phyloP scores from a whole-genome alignment of 2,329 filamentous ascomycete species.

The Pseudopyricularia javanii region DNA sequence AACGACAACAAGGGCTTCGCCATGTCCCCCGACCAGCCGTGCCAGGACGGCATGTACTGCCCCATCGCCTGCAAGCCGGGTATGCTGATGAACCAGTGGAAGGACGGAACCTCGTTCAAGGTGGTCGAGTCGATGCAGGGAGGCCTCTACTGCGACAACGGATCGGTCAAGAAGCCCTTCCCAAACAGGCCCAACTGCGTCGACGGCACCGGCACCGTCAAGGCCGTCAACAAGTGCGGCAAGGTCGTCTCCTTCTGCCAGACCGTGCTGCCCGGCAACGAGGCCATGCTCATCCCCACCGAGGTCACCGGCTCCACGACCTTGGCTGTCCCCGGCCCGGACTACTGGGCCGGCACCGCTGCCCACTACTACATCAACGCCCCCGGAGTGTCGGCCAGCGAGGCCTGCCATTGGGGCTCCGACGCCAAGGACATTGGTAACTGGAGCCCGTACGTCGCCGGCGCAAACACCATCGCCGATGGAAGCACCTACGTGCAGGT shows the following conservation, averaged over 20 bases:
- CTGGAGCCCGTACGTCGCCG: constrained; percentile 67
- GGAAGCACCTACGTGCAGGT: constrained; percentile 65
- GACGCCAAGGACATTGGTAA: constrained; percentile 53
- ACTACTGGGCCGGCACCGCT: constrained; percentile 61
- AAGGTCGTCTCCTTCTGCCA: constrained; percentile 61
- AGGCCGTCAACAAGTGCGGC: constrained; percentile 53
- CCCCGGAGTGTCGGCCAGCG: constrained; percentile 45
- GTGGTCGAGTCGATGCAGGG: constrained; percentile 67
- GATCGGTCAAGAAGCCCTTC: constrained; percentile 59
- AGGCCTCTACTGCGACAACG: constrained; percentile 60
- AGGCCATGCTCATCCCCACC: constrained; percentile 76
- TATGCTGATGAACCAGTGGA: constrained; percentile 70
- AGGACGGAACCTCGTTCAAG: constrained; percentile 54
- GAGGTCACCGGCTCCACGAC: constrained; percentile 42
- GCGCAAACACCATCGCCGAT: constrained; percentile 53
- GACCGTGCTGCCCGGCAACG: constrained; percentile 66
- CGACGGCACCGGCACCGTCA: constrained; percentile 51
- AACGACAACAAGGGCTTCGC: constrained; percentile 63
- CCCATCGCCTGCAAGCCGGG: constrained; percentile 67
- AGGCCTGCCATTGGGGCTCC: constrained; percentile 63
- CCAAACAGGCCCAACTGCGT: constrained; percentile 56
- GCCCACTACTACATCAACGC: constrained; percentile 75
- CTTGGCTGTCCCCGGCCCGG: constrained; percentile 56
- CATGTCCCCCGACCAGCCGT: constrained; percentile 63
- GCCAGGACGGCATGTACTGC: constrained; percentile 56